Evolutionary conservation across 257 asterid genomes (phyloP), one percentile per base, ranked within the genome.

Genomic region (Jaltomata sinuosa): DNA sequence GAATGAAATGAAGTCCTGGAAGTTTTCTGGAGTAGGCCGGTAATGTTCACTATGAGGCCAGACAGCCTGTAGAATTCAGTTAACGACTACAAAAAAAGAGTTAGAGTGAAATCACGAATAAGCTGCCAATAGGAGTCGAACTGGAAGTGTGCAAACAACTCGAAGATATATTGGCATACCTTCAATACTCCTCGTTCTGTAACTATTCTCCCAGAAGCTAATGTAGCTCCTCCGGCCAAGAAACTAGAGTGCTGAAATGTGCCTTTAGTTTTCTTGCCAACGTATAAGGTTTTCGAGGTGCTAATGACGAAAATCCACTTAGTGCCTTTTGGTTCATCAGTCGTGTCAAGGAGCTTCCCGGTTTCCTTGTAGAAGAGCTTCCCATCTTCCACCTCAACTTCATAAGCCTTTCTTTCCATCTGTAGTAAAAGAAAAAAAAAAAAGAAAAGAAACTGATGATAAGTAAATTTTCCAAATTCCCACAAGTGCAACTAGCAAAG

Each of bases 41-140:
- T 95, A 95, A 86, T 95, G 99, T 40, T 98, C 99, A 82, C 97
- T 95, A 88, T 95, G 97, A 89, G 98, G 99, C 99, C 99, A 95
- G 42, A 94, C 96, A 71, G 97, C 98, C 98, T 94, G 92, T 85
- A 18, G 83, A 77, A 81, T 47, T 82, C 36, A 38, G 31, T 16
- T 31, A 19, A 40, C 18, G 22, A 61, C 19, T 10, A 7, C 12
- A 55, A 29, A 45, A 29, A 45, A 76, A 32, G 65, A 29, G 79
- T 85, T 38, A 86, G 59, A 14, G 18, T 38, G 4, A 34, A 47
- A 59, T 8, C 62, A 40, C 15, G 36, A 14, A 50, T 59, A 59
- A 59, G 67, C 16, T 22, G 16, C 3, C 22, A 53, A 53, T 53
- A 32, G 2, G 36, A 32, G 36, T 55, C 62, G 14, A 21, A 8